Evolutionary conservation across 1,139 yeast genomes (phyloP).

Genomic region (Suzukiozyma palmioleophila): DNA sequence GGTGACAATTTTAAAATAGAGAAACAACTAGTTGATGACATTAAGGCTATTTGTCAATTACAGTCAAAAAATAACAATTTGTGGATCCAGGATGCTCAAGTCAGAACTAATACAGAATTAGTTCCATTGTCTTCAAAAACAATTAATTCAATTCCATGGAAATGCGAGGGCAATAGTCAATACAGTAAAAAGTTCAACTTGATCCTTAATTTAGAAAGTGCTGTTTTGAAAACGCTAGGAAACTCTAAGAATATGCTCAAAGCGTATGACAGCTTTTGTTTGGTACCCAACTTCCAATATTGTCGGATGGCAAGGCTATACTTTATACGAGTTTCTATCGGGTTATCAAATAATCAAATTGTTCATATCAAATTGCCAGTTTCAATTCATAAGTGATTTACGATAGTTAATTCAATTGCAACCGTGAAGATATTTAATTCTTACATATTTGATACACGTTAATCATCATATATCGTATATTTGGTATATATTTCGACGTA

Average conservation of each 20-base stretch:
- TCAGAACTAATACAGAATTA: conserved; percentile 4
- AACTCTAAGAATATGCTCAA: background rate
- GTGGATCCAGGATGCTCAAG: conserved; percentile 13
- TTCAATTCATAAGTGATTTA: conserved; percentile 1
- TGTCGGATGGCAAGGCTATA: conserved; percentile 34
- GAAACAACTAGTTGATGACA: conserved; percentile 25
- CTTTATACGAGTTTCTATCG: conserved; percentile 26
- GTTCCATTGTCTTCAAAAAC: background rate
- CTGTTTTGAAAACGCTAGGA: conserved; percentile 9
- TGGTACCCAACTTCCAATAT: conserved; percentile 39
- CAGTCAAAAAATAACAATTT: conserved; percentile 27
- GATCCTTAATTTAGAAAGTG: conserved; percentile 8
- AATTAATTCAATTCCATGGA: conserved; percentile 7
- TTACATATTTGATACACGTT: no score
- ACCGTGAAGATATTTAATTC: background rate
- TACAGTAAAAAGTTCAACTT: conserved; percentile 9
- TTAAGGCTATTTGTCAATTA: conserved; percentile 25
- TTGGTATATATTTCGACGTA: background rate
- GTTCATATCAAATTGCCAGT: conserved; percentile 15
- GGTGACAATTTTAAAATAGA: conserved; percentile 30
- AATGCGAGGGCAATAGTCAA: conserved; percentile 4
- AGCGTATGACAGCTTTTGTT: conserved; percentile 18
- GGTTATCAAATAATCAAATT: conserved; percentile 24
- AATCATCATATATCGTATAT: background rate
- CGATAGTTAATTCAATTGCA: background rate